Base-by-base conservation (phyloP, 2,329 filamentous ascomycete genomes). In the Spiromastix sp. region DNA sequence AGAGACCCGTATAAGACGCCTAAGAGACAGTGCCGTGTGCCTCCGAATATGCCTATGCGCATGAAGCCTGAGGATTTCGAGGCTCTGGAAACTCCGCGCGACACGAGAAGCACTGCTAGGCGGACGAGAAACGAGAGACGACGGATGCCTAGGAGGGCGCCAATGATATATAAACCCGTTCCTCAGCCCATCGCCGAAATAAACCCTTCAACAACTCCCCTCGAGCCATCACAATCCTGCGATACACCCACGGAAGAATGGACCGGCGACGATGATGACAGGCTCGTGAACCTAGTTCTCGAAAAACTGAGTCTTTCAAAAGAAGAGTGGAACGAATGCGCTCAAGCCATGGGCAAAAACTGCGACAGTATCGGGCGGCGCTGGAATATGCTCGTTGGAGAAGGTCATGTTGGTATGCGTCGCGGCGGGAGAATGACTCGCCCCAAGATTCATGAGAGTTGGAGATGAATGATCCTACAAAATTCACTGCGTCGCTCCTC, bases 241-340 rank as follows among this genome's bases (percentile, higher is more conserved):
- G 30, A 36, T 8, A 9, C 22, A 3, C 30, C 22, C 9, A 25
- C 27, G 16, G 35, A 25, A 19, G 49, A 42, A 11, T 67, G 63
- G 62, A 52, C 56, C 5, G 43, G 52, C 4, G 56, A 59, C 22
- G 61, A 66, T 41, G 64, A 67, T 38, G 51, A 56, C 28, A 49
- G 51, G 8, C 52, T 68, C 20, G 54, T 67, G 19, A 54, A 63
- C 30, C 43, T 63, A 3, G 62, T 67, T 6, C 57, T 67, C 2
- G 56, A 61, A 21, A 66, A 64, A 35, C 52, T 67, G 18, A 53
- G 56, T 18, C 54, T 67, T 4, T 62, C 61, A 18, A 53, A 57
- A 32, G 48, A 49, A 32, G 61, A 66, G 32, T 66, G 62, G 64
- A 57, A 61, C 17, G 63, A 65, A 18, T 67, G 63, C 43, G 63